Percentiles rank a stretch among this genome's conserved stretches.
These are phyloP conservation scores for Meripilus lineatus DNA, from an alignment of 1,284 basidiomycete species.

Conservation along the genomic window DNA sequence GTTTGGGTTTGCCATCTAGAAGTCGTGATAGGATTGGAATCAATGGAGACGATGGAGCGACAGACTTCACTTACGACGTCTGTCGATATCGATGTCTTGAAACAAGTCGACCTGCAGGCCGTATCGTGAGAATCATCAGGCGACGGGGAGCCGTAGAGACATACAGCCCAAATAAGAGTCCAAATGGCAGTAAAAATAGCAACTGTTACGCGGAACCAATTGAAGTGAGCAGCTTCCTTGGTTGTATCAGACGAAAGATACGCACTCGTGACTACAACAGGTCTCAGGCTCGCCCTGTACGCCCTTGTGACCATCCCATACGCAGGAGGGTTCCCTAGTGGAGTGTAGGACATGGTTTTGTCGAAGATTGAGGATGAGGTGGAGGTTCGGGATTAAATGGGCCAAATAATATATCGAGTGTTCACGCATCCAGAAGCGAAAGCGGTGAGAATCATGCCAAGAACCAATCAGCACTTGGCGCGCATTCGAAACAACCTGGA, in stretches of 20 bases:
- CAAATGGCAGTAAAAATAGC: conserved; percentile 48
- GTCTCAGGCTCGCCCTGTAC: conserved; percentile 51
- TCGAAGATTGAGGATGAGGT: too few species aligned
- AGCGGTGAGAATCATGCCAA: too few species aligned
- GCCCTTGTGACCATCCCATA: conserved; percentile 55
- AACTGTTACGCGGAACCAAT: conserved; percentile 28
- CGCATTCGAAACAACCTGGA: too few species aligned
- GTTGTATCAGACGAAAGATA: conserved; percentile 10
- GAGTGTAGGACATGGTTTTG: too few species aligned
- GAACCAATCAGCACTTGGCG: too few species aligned
- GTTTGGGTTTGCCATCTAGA: conserved; percentile 40
- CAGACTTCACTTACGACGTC: conserved; percentile 37
- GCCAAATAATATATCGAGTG: too few species aligned
- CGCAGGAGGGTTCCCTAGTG: conserved; percentile 48
- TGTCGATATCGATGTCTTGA: conserved; percentile 44
- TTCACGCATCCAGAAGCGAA: too few species aligned
- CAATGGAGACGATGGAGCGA: neutral
- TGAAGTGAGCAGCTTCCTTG: neutral
- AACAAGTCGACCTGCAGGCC: conserved; percentile 51
- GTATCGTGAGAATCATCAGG: neutral
- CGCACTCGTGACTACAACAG: conserved; percentile 53
- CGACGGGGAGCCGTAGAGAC: conserved; percentile 19
- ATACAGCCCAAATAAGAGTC: conserved; percentile 54
- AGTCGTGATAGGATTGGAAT: neutral
- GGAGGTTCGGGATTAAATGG: too few species aligned